Conservation (phyloP, 805 yeast species). For the Ogataea paraovalis region DNA sequence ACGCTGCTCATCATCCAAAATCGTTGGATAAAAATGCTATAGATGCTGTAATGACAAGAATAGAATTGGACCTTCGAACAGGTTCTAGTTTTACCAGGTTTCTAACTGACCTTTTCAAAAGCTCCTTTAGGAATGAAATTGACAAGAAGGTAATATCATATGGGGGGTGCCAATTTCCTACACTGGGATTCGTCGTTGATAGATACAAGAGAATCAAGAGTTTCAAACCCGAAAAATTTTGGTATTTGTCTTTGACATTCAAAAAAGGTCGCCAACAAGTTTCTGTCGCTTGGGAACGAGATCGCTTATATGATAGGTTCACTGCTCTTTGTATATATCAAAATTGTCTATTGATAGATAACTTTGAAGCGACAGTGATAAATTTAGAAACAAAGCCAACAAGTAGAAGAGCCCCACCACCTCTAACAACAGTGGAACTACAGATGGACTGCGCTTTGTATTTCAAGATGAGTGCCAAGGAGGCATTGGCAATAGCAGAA, state of each 20-base stretch:
- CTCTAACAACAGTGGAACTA: slow-evolving; percentile 89
- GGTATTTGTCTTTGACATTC: slow-evolving; percentile 61
- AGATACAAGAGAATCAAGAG: slow-evolving; percentile 69
- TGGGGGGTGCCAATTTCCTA: slow-evolving; percentile 95
- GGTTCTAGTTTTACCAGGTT: slow-evolving; percentile 88
- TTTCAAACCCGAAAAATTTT: slow-evolving; percentile 75
- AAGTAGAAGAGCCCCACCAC: slow-evolving; percentile 76
- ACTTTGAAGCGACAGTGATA: slow-evolving; percentile 47
- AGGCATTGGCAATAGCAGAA: slow-evolving; percentile 76
- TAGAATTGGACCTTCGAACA: slow-evolving; percentile 82
- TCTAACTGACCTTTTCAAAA: slow-evolving; percentile 51
- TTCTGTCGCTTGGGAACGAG: slow-evolving; percentile 67
- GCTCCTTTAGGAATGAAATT: slow-evolving; percentile 27
- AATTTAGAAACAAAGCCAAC: slow-evolving; percentile 59
- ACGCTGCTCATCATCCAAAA: slow-evolving; percentile 71
- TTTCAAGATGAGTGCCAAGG: slow-evolving; percentile 76
- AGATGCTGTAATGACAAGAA: slow-evolving; percentile 80
- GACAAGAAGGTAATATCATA: slow-evolving; percentile 50
- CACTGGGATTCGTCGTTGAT: slow-evolving; percentile 94
- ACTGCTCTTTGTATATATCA: slow-evolving; percentile 64
- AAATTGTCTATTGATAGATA: slow-evolving; percentile 46
- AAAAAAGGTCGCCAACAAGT: slow-evolving; percentile 39
- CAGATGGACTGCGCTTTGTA: slow-evolving; percentile 79
- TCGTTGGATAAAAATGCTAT: slow-evolving; percentile 64
- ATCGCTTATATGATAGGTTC: slow-evolving; percentile 68